Base-by-base conservation (phyloP, 2,329 filamentous ascomycete species). In the Colletotrichum sp. region DNA sequence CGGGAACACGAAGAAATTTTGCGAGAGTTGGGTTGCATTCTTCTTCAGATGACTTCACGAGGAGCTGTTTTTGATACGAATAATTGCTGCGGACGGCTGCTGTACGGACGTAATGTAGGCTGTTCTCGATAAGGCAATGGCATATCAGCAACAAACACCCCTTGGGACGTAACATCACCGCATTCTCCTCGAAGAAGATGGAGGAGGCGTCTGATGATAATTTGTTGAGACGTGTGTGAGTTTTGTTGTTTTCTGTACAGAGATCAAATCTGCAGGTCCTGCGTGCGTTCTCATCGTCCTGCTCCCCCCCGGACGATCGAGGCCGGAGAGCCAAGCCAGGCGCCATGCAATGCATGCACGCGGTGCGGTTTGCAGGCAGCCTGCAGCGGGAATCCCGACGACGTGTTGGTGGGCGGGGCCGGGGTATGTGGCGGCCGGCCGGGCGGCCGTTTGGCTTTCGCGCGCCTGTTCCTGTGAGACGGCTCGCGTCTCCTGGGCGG, bases 101-200 rank as follows among this genome's bases (percentile, higher is more conserved):
- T 36, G 36, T 72, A 72, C 69, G 69, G 69, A 72, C 62, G 69
- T 72, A 72, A 72, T 68, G 63, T 32, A 26, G 21, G 12, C n/a
- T 30, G 6, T 9, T 44, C 49, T 34, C 21, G 52, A 44, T 16
- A 24, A n/a, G 44, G 32, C 12, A 52, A 34, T n/a, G 16, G 39
- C 8, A 44, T 28, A 32, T 24, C 16, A 66, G 44, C 28, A 26
- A 24, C 32, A 63, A 30, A 21, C 15, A 18, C 39, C 15, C 60
- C 60, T 3, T 39, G 16, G 39, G 32, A 64, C 21, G 28, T n/a
- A 67, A 30, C 32, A 32, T 18, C 9, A 55, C n/a, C 18, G 28
- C 26, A 26, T 52, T 16, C 24, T 30, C 13, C 5, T 28, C 57
- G 21, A 36, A n/a, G 68, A 34, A 59, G 68, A 36, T 52, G 39